Evolutionary conservation across 2,329 filamentous ascomycete species (phyloP), one percentile per base, ranked within the genome.

Genomic region (Pseudocercospora macadamiae): DNA sequence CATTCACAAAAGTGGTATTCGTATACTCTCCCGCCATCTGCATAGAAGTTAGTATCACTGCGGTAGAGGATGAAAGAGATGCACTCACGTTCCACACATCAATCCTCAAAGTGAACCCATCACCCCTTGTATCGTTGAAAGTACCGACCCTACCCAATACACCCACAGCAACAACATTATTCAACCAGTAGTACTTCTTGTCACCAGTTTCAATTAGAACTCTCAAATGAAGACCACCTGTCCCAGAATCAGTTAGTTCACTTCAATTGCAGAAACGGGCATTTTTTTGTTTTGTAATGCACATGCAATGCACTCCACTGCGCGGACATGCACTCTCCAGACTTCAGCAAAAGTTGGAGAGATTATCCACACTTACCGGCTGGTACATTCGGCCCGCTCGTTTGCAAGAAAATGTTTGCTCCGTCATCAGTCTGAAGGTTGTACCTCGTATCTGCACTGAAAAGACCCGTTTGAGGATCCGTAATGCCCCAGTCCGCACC

Each of bases 401-500:
- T 75, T 61, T 68, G 66, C 8, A 76, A 65, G 18, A 68, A 73
- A 5, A 76, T 68, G 44, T 71, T 68, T 4, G 71, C 68, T 0
- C 73, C 72, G 26, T 75, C 73, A 44, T 75, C 60, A 0, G 73
- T 76, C 32, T 66, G 68, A 10, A 76, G 64, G 18, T 74, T 74
- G 55, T 76, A 76, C 12, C 74, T 63, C 6, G 74, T 73, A 53
- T 75, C 72, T 1, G 74, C 72, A 2, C 66, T 68, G 54, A 73
- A 70, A 9, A 71, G 51, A 4, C 68, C 69, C 0, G 70, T 71
- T 26, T 67, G 62, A 12, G 63, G 58, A 57, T 71, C 70, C 1
- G 66, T 70, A 18, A 73, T 57, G n/a, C 71, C 73, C 74, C 74
- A 76, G 53, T 76, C 74, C 10, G 74, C 74, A 45, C 74, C 74